Conservation (phyloP, 805 yeast genomes). For the Saccharomycopsis amapae region DNA sequence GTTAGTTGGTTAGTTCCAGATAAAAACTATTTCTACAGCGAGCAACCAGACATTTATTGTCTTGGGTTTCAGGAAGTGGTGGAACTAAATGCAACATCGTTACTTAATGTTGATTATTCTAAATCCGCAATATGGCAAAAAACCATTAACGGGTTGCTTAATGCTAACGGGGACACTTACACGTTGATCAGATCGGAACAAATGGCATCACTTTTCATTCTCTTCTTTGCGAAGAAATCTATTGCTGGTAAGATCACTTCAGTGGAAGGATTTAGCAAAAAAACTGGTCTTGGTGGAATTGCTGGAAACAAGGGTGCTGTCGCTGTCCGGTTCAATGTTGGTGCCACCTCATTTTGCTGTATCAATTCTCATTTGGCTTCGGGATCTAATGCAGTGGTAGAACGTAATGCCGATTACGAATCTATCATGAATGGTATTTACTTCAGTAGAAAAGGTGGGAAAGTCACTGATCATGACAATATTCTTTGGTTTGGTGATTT, state of each 20-base stretch:
- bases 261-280: slow-evolving; percentile 91
- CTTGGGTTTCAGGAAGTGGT: slow-evolving; percentile 92
- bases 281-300: slow-evolving; percentile 95
- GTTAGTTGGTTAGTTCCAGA: slow-evolving; percentile 74
- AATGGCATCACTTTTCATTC: slow-evolving; percentile 59
- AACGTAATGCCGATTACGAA: slow-evolving; percentile 78
- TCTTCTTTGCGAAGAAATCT: slow-evolving; percentile 53
- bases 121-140: slow-evolving; percentile 75
- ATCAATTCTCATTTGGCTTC: slow-evolving; percentile 93
- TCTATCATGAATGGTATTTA: slow-evolving; percentile 68
- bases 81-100: slow-evolving; percentile 86
- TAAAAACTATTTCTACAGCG: slow-evolving; percentile 33
- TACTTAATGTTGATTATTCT: slow-evolving; percentile 77
- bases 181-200: slow-evolving; percentile 67
- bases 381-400: slow-evolving; percentile 73
- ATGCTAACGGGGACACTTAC: slow-evolving; percentile 39
- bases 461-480: slow-evolving; percentile 75
- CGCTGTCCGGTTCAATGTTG: slow-evolving; percentile 80
- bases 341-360: slow-evolving; percentile 73
- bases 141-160: slow-evolving; percentile 54
- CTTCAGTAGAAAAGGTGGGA: slow-evolving; percentile 57
- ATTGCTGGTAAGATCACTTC: slow-evolving; percentile 51
- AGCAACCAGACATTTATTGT: slow-evolving; percentile 72
- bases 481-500: slow-evolving; percentile 94
- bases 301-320: slow-evolving; percentile 97